Conservation (phyloP, 1,284 basidiomycete genomes). For the Papiliotrema laurentii region DNA sequence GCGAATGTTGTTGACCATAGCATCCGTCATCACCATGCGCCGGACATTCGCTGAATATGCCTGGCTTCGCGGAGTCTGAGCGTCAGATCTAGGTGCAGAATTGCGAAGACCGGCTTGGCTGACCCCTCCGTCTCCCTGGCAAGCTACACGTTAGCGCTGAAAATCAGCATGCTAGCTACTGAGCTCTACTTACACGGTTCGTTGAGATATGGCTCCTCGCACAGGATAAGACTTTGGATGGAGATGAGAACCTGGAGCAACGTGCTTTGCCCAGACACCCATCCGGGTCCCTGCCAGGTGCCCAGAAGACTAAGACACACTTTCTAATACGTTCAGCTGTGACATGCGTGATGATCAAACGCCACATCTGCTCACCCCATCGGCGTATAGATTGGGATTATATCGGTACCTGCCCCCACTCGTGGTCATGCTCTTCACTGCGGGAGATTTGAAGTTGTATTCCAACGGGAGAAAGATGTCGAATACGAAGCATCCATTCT, state of each 20-base stretch:
- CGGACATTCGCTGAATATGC: conserved; percentile 68
- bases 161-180: background rate
- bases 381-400: conserved; percentile 83
- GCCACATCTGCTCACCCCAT: conserved; percentile 51
- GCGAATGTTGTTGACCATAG: conserved; percentile 67
- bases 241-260: conserved; percentile 74
- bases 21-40: conserved; percentile 79
- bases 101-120: conserved; percentile 50
- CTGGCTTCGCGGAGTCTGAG: conserved; percentile 54
- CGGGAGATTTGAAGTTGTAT: conserved; percentile 48
- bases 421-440: conserved; percentile 82
- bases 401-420: conserved; percentile 82
- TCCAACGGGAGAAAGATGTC: conserved; percentile 75
- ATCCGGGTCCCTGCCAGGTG: conserved; percentile 83
- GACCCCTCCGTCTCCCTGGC: conserved; percentile 67
- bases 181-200: conserved; percentile 59
- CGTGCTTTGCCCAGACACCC: conserved; percentile 79
- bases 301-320: conserved; percentile 87
- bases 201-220: conserved; percentile 81
- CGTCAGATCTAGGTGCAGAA: conserved; percentile 6
- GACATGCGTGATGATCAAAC: conserved; percentile 51
- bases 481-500: conserved; percentile 57
- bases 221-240: conserved; percentile 90
- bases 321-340: conserved; percentile 54
- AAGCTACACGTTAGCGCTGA: background rate